Conservation (phyloP, 1,284 basidiomycete species). For the Xanthoconium separans region DNA sequence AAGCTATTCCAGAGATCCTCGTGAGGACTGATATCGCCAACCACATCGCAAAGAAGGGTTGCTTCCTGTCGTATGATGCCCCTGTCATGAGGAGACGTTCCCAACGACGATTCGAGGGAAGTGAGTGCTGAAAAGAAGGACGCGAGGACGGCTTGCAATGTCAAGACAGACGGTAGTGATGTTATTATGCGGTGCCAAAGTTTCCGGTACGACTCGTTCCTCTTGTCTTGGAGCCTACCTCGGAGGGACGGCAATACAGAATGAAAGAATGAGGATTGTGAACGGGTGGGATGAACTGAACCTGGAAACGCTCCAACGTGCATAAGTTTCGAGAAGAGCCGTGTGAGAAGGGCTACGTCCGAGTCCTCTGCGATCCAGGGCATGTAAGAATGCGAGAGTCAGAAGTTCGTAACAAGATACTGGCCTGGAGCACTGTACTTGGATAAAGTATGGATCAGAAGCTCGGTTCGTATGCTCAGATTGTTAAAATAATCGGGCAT, state of each 20-base stretch:
- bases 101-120: conserved; percentile 27
- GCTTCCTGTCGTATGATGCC: conserved; percentile 53
- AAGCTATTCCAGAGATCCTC: conserved; percentile 54
- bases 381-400: conserved; percentile 11
- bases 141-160: conserved; percentile 53
- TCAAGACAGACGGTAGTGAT: conserved; percentile 50
- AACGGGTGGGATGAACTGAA: conserved; percentile 43
- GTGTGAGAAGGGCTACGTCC: conserved; percentile 38
- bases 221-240: conserved; percentile 34
- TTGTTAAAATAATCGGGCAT: conserved; percentile 53
- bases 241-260: conserved; percentile 50
- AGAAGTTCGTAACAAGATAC: conserved; percentile 12
- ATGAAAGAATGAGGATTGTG: conserved; percentile 66
- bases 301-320: conserved; percentile 65
- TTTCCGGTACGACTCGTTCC: conserved; percentile 38
- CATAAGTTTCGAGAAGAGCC: conserved; percentile 63
- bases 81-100: conserved; percentile 34
- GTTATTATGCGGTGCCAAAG: conserved; percentile 52
- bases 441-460: conserved; percentile 39
- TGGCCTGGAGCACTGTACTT: conserved; percentile 29
- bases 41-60: conserved; percentile 41
- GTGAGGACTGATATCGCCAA: conserved; percentile 48
- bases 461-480: conserved; percentile 56
- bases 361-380: conserved; percentile 17
- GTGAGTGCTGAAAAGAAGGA: conserved; percentile 56